A percentile compares a stretch with the other conserved stretches of the same genome.
phyloP scores from a whole-genome alignment of 352 stramenopile species.

The Blastocystis hominis region DNA sequence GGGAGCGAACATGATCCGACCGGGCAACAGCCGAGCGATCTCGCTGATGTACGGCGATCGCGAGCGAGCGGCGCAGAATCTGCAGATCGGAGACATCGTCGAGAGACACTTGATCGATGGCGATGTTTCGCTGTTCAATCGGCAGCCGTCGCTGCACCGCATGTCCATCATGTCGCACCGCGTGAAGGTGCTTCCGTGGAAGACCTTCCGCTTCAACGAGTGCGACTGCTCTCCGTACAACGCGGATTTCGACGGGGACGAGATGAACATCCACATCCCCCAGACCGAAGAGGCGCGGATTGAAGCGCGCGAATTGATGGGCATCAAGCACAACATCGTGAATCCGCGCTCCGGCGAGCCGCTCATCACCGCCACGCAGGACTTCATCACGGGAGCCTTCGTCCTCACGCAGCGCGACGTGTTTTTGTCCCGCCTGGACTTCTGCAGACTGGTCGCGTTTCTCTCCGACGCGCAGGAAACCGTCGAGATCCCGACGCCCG shows the following conservation, averaged over 20 bases:
- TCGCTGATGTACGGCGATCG: slow-evolving; percentile 84
- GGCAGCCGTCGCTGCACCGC: slow-evolving; percentile 96
- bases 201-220: slow-evolving; percentile 99
- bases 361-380: slow-evolving; percentile 90
- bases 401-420: slow-evolving; percentile 93
- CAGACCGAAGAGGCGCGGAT: slow-evolving; percentile 95
- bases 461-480: slow-evolving; percentile 87
- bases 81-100: slow-evolving; percentile 93
- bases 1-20: slow-evolving; percentile 78
- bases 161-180: slow-evolving; percentile 96
- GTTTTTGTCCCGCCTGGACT: slow-evolving; percentile 91
- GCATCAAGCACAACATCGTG: slow-evolving; percentile 91
- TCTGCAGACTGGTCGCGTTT: slow-evolving; percentile 85
- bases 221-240: slow-evolving; percentile 98
- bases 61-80: slow-evolving; percentile 78
- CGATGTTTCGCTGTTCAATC: slow-evolving; percentile 98
- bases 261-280: slow-evolving; percentile 98
- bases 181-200: slow-evolving; percentile 74
- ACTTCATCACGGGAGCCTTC: slow-evolving; percentile 97
- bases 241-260: slow-evolving; percentile 96
- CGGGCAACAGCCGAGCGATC: slow-evolving; percentile 59
- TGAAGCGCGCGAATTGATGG: slow-evolving; percentile 90
- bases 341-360: slow-evolving; percentile 93
- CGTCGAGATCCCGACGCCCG: slow-evolving; percentile 75
- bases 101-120: slow-evolving; percentile 97